Base-by-base conservation (phyloP, 2,329 filamentous ascomycete species). In the Lachnellula willkommii region DNA sequence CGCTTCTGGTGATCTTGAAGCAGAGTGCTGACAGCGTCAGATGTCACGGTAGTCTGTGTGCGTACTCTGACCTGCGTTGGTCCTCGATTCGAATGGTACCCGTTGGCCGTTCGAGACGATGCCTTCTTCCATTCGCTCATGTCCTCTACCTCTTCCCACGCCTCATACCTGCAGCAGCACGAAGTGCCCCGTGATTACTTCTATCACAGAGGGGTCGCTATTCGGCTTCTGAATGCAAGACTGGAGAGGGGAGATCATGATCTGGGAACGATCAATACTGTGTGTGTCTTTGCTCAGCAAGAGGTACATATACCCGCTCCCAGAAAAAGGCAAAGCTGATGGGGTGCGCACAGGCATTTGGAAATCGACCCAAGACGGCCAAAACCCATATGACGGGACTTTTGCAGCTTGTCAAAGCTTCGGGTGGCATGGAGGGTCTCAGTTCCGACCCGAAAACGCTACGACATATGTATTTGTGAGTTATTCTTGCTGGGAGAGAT, bases 71-170 rank as follows among this genome's bases (percentile, higher is more conserved):
- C 58, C 9, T 55, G 50, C 36, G 56, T 59, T 28, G 63, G 63
- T 7, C 61, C 61, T 11, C 53, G 63, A 45, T 61, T 59, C 35
- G 60, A 63, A 51, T 65, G 63, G 61, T 63, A 63, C 45, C 61
- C 60, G 14, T 50, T 65, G 9, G 60, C 58, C 15, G 56, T 63
- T 5, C 49, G 57, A 32, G 60, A 65, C 50, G 53, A 60, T 45
- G 60, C 60, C 6, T 63, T 63, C 55, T 65, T 65, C 49, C 61
- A 65, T 55, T 57, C 56, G 12, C 20, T 63, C 8, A 60, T 65
- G 39, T 58, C 61, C n/a, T 58, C 54, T 8, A 57, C 53, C 5
- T 58, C 55, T 4, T 58, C 61, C 17, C 63, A 63, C 52, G 58
- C 58, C 5, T 55, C 61, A 28, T 61, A 61, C 39, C 42, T 60